These are phyloP conservation scores for Metschnikowia similis DNA, from an alignment of 805 yeast species.

Conservation along the genomic window DNA sequence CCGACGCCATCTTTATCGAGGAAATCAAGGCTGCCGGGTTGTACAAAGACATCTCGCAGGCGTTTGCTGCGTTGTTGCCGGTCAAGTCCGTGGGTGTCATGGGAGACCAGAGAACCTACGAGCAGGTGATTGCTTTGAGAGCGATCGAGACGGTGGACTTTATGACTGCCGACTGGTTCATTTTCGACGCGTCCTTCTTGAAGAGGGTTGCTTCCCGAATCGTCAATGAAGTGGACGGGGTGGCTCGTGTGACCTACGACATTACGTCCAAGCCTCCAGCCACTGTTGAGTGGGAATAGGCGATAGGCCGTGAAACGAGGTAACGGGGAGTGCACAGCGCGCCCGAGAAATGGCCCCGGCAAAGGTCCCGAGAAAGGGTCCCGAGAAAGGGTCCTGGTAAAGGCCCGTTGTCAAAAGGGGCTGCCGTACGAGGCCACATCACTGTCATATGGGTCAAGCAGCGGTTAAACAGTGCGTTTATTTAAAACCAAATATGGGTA, in stretches of 20 bases:
- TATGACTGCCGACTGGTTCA: slow-evolving; percentile 99
- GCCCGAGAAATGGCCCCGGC: too few relatives aligned
- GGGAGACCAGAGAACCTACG: slow-evolving; percentile 99
- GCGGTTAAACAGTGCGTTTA: too few relatives aligned
- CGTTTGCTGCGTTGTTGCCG: slow-evolving; percentile 94
- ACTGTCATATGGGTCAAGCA: too few relatives aligned
- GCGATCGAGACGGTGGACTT: slow-evolving; percentile 97
- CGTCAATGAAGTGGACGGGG: slow-evolving; percentile 98
- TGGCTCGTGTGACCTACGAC: slow-evolving; percentile 97
- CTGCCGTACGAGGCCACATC: too few relatives aligned
- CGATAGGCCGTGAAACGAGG: too few relatives aligned
- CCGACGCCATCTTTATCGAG: slow-evolving; percentile 92
- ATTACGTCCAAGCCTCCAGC: slow-evolving; percentile 99
- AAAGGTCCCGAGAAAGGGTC: too few relatives aligned
- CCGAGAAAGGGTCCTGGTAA: too few relatives aligned
- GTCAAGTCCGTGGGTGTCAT: slow-evolving; percentile 98
- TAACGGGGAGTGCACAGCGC: too few relatives aligned
- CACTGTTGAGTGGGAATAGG: slow-evolving; percentile 97
- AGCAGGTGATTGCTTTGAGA: slow-evolving; percentile 97
- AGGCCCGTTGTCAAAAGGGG: too few relatives aligned
- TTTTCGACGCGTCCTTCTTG: slow-evolving; percentile 86
- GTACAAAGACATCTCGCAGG: slow-evolving; percentile 91
- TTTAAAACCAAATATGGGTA: too few relatives aligned
- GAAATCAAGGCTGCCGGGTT: slow-evolving; percentile 93
- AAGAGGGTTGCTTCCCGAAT: slow-evolving; percentile 93